Percentiles rank a stretch among this genome's conserved stretches.
phyloP scores from a whole-genome alignment of 148 eudicot species.

The Chenopodium quinoa region DNA sequence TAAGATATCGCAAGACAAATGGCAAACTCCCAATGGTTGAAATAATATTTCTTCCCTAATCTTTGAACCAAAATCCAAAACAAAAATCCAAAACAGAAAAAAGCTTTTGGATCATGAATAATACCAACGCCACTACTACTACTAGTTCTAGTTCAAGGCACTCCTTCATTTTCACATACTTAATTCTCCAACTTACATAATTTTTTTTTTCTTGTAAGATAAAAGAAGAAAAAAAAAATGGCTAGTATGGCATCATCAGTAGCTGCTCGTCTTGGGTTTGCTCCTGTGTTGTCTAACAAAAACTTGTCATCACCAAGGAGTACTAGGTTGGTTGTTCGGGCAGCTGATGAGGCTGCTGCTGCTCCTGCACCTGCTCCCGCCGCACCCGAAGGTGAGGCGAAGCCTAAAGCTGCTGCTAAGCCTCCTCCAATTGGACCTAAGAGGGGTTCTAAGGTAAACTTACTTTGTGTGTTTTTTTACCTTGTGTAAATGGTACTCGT shows the following conservation, averaged over 20 bases:
- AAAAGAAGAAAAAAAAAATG: constrained; percentile 33
- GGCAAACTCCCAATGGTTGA: constrained; percentile 38
- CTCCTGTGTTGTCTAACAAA: constrained; percentile 42
- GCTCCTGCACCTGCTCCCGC: constrained; percentile 43
- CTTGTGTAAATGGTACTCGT: no score
- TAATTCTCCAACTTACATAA: constrained; percentile 13
- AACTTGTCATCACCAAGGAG: constrained; percentile 20
- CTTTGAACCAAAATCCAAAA: constrained; percentile 25
- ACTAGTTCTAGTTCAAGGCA: background rate
- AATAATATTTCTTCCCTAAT: constrained; percentile 18
- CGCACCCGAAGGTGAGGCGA: constrained; percentile 32
- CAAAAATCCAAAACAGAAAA: constrained; percentile 21
- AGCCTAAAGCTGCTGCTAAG: constrained; percentile 56
- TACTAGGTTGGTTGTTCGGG: constrained; percentile 58
- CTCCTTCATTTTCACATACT: constrained; percentile 14
- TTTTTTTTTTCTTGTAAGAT: background rate
- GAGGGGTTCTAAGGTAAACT: constrained; percentile 74
- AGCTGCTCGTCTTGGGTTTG: constrained; percentile 49
- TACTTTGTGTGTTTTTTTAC: background rate
- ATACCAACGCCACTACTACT: no score
- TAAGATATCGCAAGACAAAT: constrained; percentile 45
- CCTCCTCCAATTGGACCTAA: constrained; percentile 95
- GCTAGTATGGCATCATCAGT: constrained; percentile 82
- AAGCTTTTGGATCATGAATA: background rate
- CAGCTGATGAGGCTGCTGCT: constrained; percentile 56